Evolutionary conservation across 805 yeast genomes (phyloP), one percentile per base, ranked within the genome.

Genomic region (Saccharomycopsis fibuligera): DNA sequence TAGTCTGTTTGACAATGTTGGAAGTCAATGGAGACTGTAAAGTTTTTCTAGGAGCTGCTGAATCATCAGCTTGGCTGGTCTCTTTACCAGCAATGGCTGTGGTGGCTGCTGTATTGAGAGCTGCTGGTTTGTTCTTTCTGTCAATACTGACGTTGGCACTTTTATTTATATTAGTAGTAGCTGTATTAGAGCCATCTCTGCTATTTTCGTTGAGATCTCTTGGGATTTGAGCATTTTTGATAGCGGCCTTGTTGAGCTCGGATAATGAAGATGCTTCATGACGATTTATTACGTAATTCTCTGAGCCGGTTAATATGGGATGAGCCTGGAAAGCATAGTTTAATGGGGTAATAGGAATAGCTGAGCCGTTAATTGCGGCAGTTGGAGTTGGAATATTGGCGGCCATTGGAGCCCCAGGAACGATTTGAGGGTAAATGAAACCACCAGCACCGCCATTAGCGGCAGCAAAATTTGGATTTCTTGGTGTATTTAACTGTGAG

Each of bases 1-100:
- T 49, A 5, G 55, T 52, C 27, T 52, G 55, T 16, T 48, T 47
- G 22, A 52, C 42, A 21, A 52, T 52, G 31, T 38, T 52, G 12
- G 53, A 43, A 9, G 43, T 24, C 10, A 45, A 17, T 21, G 55
- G 55, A 14, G 50, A 45, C 23, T 49, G 53, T 21, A 52, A 33
- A 1, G 54, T 25, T 38, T 52, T 52, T 14, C 55, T 35, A 14
- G 38, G 41, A 17, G 30, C 27, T n/a, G 38, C 14, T 17, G 19
- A 22, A 8, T 31, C 31, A 24, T 25, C 14, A 12, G n/a, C 37
- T 33, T 30, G 24, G 2, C 35, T 27, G 2, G 44, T 17, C n/a
- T 42, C 35, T 10, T 23, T 22, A 17, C 25, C 45, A 22, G 19
- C 14, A 5, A 24, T 31, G 19, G 35, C 38, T 9, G 33, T 21